Evolutionary conservation across 305 asterid species (phyloP), one percentile per base, ranked within the genome.

Genomic region (Salvia sclarea): DNA sequence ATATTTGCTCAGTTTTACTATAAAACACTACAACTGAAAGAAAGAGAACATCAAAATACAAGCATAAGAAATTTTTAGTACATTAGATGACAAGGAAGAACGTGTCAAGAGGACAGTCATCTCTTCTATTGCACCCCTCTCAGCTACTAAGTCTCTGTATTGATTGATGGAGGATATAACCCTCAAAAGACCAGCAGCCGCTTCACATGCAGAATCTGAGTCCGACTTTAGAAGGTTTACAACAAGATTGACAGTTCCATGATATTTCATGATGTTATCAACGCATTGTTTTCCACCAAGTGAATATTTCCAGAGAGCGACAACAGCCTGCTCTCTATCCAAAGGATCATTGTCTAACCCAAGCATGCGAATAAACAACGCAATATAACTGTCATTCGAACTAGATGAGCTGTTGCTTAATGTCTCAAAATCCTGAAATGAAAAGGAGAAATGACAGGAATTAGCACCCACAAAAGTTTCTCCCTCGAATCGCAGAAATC

Each of bases 111-210:
- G 64, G 81, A 65, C 79, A 25, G 88, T 76, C 61, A 90, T 82
- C 85, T 88, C 98, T 83, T 90, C 97, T 63, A 92, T 76, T 25
- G 97, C 92, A 54, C 95, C 96, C 75, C 95, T 86, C 72, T 67
- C 85, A 16, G 91, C 97, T 31, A 92, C 96, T 16, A 71, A 56
- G 41, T 81, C 85, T 79, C 96, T 85, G 71, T 90, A 88, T 12
- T 70, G 60, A 73, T 90, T 84, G 74, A 85, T 60, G 0, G 96
- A 80, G 43, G 97, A 90, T 31, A 85, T 68, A 52, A 68, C 80
- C 71, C 96, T 80, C 71, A 92, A 81, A 66, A 92, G 79, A 48
- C 95, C 97, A 65, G 95, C 91, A 67, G 98, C 96, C 47, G 91
- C 97, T 86, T 90, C 98, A 69, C 95, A 84, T 20, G 97, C 82